Base-by-base conservation (phyloP, 2,329 filamentous ascomycete genomes). In the Pseudocercospora vitis region DNA sequence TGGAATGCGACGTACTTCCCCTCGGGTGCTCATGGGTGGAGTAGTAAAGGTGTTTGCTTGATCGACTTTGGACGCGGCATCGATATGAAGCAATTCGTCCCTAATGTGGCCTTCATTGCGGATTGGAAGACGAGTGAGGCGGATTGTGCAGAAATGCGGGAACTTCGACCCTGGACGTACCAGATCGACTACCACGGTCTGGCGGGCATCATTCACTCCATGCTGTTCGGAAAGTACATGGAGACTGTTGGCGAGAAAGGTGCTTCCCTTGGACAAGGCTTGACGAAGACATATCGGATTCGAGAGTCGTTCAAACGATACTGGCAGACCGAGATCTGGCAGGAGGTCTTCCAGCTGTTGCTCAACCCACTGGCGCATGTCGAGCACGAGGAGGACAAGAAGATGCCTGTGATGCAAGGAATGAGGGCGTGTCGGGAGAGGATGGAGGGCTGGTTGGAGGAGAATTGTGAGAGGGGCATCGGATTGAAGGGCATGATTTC, bases 11-110 rank as follows among this genome's bases (percentile, higher is more conserved):
- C 85, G 55, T 97, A 92, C 77, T 80, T 80, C 7, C 81, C 85
- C 2, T 84, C 87, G 55, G 94, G 94, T 18, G 77, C 78, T 0
- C 81, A 83, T 40, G 90, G 91, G 29, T 99, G 94, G 94, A 75
- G 78, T 1, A 78, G 79, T 18, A 89, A 92, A 60, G 94, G 94
- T 9, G 71, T 99, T 18, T 82, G 84, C 0, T 81, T 99, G 16
- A 97, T 99, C 64, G 94, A 99, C 73, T 96, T 99, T 68, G 94
- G 94, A 0, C 85, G 94, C 1, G 89, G 84, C 46, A 95, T 99
- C 70, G 94, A 99, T 73, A 95, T 96, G 89, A 85, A 83, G 53
- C 85, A 83, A 2, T 99, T 97, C 75, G 73, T 74, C 2, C 79
- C 85, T 0, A 81, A 86, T 35, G 89, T 92, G 8, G 85, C 86